phyloP scores from a whole-genome alignment of 2,329 filamentous ascomycete species.

The Elsinoe australis region DNA sequence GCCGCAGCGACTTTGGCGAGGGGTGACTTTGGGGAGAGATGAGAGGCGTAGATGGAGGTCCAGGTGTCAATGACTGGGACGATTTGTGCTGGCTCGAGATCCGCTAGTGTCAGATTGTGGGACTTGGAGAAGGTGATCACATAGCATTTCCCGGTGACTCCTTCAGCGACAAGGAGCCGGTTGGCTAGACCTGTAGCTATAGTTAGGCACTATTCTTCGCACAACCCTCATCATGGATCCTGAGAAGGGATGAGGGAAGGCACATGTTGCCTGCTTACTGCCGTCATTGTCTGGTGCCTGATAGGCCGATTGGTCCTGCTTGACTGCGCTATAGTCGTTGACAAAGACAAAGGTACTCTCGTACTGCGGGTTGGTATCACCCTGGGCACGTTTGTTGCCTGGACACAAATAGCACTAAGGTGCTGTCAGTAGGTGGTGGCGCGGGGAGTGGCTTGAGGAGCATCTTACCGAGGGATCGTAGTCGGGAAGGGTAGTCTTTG shows the following conservation, averaged over 20 bases:
- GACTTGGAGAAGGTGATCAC: slow-evolving; percentile 88
- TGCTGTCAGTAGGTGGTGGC: slow-evolving; percentile 2
- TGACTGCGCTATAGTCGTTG: slow-evolving; percentile 96
- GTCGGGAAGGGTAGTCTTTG: slow-evolving; percentile 51
- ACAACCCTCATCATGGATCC: no score
- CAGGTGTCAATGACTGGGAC: slow-evolving; percentile 79
- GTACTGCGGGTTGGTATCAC: slow-evolving; percentile 80
- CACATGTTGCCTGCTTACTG: slow-evolving; percentile 33
- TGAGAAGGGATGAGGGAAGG: not conserved
- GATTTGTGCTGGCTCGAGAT: slow-evolving; percentile 71
- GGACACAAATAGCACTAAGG: slow-evolving; percentile 85
- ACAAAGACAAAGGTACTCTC: slow-evolving; percentile 86
- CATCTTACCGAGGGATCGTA: slow-evolving; percentile 60
- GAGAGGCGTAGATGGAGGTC: slow-evolving; percentile 79
- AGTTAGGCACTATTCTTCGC: not conserved
- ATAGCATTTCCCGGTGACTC: slow-evolving; percentile 92
- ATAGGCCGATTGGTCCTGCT: slow-evolving; percentile 84
- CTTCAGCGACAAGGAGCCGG: slow-evolving; percentile 69
- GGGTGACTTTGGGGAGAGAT: slow-evolving; percentile 65
- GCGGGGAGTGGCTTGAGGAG: not conserved
- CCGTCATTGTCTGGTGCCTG: slow-evolving; percentile 43
- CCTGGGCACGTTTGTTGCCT: slow-evolving; percentile 78
- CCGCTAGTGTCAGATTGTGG: slow-evolving; percentile 87
- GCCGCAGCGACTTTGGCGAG: slow-evolving; percentile 44
- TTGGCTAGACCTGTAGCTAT: slow-evolving; percentile 57